Evolutionary conservation across 768 basidiomycete genomes (phyloP).

Genomic region (Dictyophora rubrovolvata): DNA sequence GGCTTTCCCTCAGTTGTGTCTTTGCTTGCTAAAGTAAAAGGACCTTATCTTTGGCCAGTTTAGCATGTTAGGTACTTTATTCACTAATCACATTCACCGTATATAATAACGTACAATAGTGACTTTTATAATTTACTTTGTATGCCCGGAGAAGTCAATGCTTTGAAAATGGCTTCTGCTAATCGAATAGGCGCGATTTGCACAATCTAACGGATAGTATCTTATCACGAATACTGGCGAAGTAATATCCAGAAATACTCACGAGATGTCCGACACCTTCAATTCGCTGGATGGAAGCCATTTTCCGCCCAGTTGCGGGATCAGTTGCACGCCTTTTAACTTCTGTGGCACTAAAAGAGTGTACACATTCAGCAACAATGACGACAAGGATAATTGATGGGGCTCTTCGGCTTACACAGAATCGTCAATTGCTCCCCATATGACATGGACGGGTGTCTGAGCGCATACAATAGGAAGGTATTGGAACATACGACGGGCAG

Average conservation of each 20-base stretch:
- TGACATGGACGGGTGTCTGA: constrained; percentile 32
- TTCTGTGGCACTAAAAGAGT: constrained; percentile 19
- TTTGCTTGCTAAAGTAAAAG: not conserved
- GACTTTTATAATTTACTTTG: not conserved
- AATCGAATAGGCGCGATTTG: constrained; percentile 5
- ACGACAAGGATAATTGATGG: not conserved
- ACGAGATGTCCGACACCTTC: constrained; percentile 34
- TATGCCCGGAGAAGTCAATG: not conserved
- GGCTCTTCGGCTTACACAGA: constrained; percentile 24
- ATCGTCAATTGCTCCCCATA: constrained; percentile 38
- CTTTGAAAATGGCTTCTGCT: constrained; percentile 1
- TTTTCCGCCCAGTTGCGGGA: constrained; percentile 27
- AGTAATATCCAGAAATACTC: constrained; percentile 9
- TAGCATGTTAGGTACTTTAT: no score
- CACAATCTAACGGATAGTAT: constrained; percentile 2
- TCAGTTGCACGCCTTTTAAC: constrained; percentile 30
- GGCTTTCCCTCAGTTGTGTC: not conserved
- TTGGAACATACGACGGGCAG: constrained; percentile 24
- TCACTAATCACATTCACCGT: not conserved
- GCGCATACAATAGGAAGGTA: constrained; percentile 23
- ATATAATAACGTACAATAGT: not conserved
- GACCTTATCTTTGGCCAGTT: no score
- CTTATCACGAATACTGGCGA: not conserved
- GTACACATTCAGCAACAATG: not conserved
- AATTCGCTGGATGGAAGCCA: constrained; percentile 29